phyloP scores from a whole-genome alignment of 192 early-diverging fungal species.

The Backusella sp. region DNA sequence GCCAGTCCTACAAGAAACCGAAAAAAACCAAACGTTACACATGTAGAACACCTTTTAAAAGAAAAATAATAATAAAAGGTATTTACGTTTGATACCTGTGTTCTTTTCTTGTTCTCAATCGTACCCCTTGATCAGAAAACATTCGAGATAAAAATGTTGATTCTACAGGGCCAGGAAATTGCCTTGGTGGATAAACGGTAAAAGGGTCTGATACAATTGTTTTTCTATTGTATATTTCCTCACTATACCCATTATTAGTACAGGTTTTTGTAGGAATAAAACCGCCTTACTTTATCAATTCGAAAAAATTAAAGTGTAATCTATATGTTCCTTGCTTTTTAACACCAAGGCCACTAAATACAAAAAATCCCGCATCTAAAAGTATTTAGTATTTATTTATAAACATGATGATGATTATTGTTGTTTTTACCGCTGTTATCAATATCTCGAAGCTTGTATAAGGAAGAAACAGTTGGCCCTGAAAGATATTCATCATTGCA shows the following conservation, averaged over 20 bases:
- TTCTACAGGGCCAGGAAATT: slow-evolving; percentile 90
- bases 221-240: slow-evolving; percentile 55
- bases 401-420: neutral
- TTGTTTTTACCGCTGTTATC: slow-evolving; percentile 54
- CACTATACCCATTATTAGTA: slow-evolving; percentile 13
- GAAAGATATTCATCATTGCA: slow-evolving; percentile 53
- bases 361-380: slow-evolving; percentile 84
- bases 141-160: slow-evolving; percentile 82
- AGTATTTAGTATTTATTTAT: neutral
- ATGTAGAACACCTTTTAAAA: neutral
- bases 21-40: neutral
- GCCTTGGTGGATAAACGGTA: slow-evolving; percentile 83
- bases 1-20: neutral
- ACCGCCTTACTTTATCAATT: slow-evolving; percentile 59
- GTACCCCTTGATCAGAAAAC: slow-evolving; percentile 94
- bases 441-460: slow-evolving; percentile 79
- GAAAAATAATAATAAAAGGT: neutral
- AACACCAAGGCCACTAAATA: slow-evolving; percentile 88
- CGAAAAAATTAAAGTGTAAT: slow-evolving; percentile 81
- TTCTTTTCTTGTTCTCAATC: slow-evolving; percentile 91
- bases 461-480: slow-evolving; percentile 85
- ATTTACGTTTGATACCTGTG: slow-evolving; percentile 42
- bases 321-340: slow-evolving; percentile 75
- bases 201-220: slow-evolving; percentile 71
- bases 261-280: neutral